Percentiles rank a stretch among this genome's conserved stretches.
These are phyloP conservation scores for Dipodascus albidus DNA, from an alignment of 805 yeast genomes.

Conservation along the genomic window DNA sequence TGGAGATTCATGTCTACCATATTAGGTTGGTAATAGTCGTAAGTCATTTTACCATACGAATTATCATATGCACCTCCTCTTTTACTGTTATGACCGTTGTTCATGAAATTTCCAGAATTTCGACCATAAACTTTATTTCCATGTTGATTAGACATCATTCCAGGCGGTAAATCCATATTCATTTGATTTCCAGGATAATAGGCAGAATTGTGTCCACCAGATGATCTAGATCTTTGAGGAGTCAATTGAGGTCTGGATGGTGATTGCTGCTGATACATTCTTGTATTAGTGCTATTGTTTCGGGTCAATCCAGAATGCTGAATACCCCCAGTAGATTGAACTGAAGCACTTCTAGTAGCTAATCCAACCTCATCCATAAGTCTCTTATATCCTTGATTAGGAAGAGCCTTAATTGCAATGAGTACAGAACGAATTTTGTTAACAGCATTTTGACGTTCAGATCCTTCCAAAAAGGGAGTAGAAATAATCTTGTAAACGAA, in stretches of 20 bases:
- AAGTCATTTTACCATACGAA: background rate
- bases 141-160: background rate
- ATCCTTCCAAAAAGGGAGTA: slow-evolving; percentile 50
- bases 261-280: slow-evolving; percentile 2
- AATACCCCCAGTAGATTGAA: slow-evolving; percentile 5
- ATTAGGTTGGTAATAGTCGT: background rate
- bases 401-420: slow-evolving; percentile 40
- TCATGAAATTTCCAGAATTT: background rate
- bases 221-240: slow-evolving; percentile 4
- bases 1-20: background rate
- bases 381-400: slow-evolving; percentile 66
- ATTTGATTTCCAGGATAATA: background rate
- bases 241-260: background rate
- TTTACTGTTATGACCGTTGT: background rate
- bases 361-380: slow-evolving; percentile 89
- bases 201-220: slow-evolving; percentile 2
- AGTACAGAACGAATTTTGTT: slow-evolving; percentile 53
- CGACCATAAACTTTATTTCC: background rate
- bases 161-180: background rate
- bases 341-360: slow-evolving; percentile 6
- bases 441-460: slow-evolving; percentile 44
- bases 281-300: slow-evolving; percentile 7
- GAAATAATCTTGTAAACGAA: slow-evolving; percentile 73
- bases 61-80: background rate
- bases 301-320: background rate